Evolutionary conservation across 495 filamentous ascomycete species (phyloP).

Genomic region (Lophiotrema nucula): DNA sequence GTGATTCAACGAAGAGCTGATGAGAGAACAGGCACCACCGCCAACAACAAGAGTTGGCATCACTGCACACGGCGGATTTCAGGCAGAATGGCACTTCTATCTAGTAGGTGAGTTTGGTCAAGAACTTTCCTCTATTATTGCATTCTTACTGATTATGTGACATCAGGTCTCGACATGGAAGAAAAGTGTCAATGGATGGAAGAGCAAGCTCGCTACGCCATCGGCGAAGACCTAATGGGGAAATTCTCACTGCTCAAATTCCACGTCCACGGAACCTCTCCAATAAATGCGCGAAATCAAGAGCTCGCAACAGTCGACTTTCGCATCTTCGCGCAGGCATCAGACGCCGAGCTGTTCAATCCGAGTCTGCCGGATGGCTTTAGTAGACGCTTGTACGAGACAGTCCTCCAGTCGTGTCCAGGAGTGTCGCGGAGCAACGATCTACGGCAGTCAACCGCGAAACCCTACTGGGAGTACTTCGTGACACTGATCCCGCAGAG

Average conservation of each 20-base stretch:
- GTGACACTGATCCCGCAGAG: conserved; percentile 12
- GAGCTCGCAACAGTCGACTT: conserved; percentile 15
- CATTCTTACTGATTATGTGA: too few relatives aligned
- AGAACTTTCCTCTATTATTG: too few relatives aligned
- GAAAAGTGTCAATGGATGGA: conserved; percentile 22
- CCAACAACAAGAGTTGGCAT: conserved; percentile 27
- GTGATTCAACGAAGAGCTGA: too few relatives aligned
- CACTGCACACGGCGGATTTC: conserved; percentile 22
- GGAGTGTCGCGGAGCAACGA: conserved; percentile 12
- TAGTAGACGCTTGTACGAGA: conserved; percentile 10
- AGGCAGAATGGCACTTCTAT: conserved; percentile 26
- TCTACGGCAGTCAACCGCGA: conserved; percentile 2
- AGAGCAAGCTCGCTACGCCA: conserved; percentile 16
- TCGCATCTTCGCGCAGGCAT: conserved; percentile 24
- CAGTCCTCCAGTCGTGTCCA: conserved; percentile 13
- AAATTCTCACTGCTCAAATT: conserved; percentile 7
- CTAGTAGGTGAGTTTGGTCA: too few relatives aligned
- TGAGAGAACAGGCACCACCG: conserved; percentile 9
- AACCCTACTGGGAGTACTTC: conserved; percentile 18
- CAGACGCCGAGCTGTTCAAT: conserved; percentile 6
- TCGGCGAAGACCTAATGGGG: conserved; percentile 12
- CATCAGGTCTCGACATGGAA: conserved; percentile 32
- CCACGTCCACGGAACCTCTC: not conserved
- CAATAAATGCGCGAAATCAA: conserved; percentile 2
- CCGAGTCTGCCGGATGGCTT: conserved; percentile 7